phyloP scores from a whole-genome alignment of 2,329 filamentous ascomycete genomes.

The Apiospora pterosperma region DNA sequence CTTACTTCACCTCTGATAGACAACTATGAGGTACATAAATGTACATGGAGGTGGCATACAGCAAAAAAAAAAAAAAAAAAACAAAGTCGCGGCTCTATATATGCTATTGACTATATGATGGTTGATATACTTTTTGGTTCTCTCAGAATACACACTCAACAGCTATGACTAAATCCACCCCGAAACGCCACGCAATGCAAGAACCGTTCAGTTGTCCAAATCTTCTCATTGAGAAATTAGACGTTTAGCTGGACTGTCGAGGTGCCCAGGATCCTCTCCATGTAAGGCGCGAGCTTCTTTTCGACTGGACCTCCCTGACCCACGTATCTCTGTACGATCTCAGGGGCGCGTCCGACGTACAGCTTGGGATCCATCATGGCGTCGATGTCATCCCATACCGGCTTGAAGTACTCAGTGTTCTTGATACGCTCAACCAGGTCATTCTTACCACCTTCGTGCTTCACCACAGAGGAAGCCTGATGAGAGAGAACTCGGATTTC shows the following conservation, averaged over 20 bases:
- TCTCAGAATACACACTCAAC: background rate
- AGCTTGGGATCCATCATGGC: conserved; percentile 60
- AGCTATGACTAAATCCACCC: background rate
- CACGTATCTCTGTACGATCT: conserved; percentile 44
- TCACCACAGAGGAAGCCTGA: conserved; percentile 63
- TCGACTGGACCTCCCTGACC: conserved; percentile 35
- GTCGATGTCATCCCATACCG: conserved; percentile 68
- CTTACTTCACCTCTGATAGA: too few relatives aligned
- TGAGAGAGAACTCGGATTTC: conserved; percentile 80
- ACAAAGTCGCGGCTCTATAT: too few relatives aligned
- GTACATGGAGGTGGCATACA: too few relatives aligned
- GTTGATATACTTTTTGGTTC: background rate
- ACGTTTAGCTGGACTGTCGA: conserved; percentile 36
- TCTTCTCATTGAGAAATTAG: conserved; percentile 15
- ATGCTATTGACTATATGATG: background rate
- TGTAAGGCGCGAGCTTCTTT: conserved; percentile 35
- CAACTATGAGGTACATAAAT: too few relatives aligned
- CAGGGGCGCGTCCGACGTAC: conserved; percentile 41
- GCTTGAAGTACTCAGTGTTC: conserved; percentile 68
- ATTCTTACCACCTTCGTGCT: conserved; percentile 53
- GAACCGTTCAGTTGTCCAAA: background rate
- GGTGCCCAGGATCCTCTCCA: conserved; percentile 29
- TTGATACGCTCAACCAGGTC: conserved; percentile 79
- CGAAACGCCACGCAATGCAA: background rate
- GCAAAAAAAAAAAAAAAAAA: too few relatives aligned